Evolutionary conservation across 1,284 basidiomycete genomes (phyloP), one percentile per base, ranked within the genome.

Genomic region (Veloboletus limbatus): DNA sequence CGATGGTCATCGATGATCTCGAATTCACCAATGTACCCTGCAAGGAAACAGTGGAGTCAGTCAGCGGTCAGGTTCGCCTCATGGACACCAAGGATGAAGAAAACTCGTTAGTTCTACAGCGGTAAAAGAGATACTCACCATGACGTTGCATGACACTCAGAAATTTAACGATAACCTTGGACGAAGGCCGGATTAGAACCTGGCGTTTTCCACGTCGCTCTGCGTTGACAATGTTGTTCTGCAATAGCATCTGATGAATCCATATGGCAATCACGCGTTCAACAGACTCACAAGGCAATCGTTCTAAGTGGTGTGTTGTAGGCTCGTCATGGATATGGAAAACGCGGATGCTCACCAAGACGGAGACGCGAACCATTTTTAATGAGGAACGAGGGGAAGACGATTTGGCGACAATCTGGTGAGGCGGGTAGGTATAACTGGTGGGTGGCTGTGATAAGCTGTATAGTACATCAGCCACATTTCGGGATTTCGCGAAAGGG

Each of bases 1-100:
- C 97, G 94, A 75, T 99, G 97, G 78, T 99, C 97, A 68, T 99
- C 97, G 68, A 99, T 88, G 73, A 97, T 91, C 75, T 98, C 96
- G 68, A 99, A 99, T 77, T 99, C 96, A 65, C 94, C 94, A 56
- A 98, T 97, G 82, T 98, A 98, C 54, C 94, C 95, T 97, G 59
- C 27, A 40, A 43, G 37, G 25, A 34, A 9, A 17, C 5, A 14
- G 56, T 41, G n/a, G n/a, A n/a, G n/a, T n/a, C n/a, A n/a, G 41
- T 34, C n/a, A 40, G 40, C 13, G 3, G 35, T 32, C 26, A 42
- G 28, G 40, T 41, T n/a, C n/a, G n/a, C n/a, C n/a, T n/a, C n/a
- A n/a, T n/a, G n/a, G n/a, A n/a, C n/a, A n/a, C n/a, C n/a, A n/a
- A n/a, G n/a, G n/a, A n/a, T n/a, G n/a, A n/a, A n/a, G n/a, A n/a